Evolutionary conservation across 306 rosid genomes (phyloP).

Genomic region (Cucurbita ficifolia): DNA sequence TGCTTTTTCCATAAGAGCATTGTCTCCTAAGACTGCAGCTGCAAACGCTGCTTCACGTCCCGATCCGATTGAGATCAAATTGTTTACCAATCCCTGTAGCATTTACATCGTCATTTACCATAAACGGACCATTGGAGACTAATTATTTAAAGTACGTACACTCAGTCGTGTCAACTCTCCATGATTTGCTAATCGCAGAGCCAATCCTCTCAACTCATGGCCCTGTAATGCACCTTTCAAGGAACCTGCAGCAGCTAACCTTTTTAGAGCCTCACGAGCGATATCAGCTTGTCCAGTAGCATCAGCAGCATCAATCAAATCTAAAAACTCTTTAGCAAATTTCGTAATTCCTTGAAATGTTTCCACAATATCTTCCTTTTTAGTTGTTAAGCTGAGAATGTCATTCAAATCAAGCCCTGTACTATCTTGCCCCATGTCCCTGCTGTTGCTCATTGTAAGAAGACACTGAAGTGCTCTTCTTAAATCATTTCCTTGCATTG

Average conservation of each 20-base stretch:
- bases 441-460: conserved; percentile 97
- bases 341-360: conserved; percentile 94
- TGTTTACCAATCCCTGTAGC: conserved; percentile 75
- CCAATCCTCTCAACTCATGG: conserved; percentile 75
- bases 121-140: background rate
- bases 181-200: conserved; percentile 90
- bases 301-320: conserved; percentile 97
- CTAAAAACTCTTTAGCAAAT: conserved; percentile 83
- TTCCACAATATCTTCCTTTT: conserved; percentile 63
- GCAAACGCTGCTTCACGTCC: conserved; percentile 99
- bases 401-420: conserved; percentile 81
- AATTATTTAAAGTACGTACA: conserved; percentile 28
- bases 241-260: conserved; percentile 91
- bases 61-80: conserved; percentile 65
- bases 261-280: conserved; percentile 92
- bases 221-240: conserved; percentile 93
- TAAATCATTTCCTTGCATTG: conserved; percentile 90
- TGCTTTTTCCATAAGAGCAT: conserved; percentile 94
- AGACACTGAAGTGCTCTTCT: conserved; percentile 98
- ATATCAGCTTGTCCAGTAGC: conserved; percentile 97
- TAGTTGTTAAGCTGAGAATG: conserved; percentile 75
- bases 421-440: conserved; percentile 69
- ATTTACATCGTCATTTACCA: background rate
- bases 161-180: conserved; percentile 88
- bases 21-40: conserved; percentile 93